Evolutionary conservation across 1,284 basidiomycete genomes (phyloP).

Genomic region (Papiliotrema fonsecae): DNA sequence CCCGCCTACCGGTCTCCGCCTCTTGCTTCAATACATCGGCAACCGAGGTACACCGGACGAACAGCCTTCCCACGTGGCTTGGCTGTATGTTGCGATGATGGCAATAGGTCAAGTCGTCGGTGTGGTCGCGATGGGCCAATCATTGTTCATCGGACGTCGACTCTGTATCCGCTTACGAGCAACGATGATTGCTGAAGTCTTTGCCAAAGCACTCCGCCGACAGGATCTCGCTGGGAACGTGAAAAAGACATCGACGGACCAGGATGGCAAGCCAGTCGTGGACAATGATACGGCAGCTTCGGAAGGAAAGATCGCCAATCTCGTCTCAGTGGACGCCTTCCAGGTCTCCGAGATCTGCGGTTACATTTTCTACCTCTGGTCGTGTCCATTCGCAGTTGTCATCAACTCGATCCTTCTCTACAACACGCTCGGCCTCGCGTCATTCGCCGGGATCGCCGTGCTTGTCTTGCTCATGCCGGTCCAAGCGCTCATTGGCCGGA

Average conservation of each 20-base stretch:
- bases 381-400: conserved; percentile 48
- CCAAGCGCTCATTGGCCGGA: conserved; percentile 44
- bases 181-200: conserved; percentile 54
- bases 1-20: conserved; percentile 52
- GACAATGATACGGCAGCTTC: conserved; percentile 36
- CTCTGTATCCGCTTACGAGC: conserved; percentile 49
- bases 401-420: conserved; percentile 51
- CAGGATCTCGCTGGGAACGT: conserved; percentile 48
- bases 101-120: conserved; percentile 49
- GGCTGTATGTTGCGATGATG: conserved; percentile 53
- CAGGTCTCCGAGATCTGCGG: conserved; percentile 44
- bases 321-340: conserved; percentile 55
- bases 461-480: conserved; percentile 48
- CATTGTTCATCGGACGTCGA: conserved; percentile 51
- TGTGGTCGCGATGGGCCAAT: conserved; percentile 47
- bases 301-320: conserved; percentile 54
- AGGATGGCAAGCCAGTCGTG: conserved; percentile 19
- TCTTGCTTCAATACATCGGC: conserved; percentile 51
- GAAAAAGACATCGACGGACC: conserved; percentile 21
- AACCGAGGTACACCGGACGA: conserved; percentile 31
- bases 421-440: conserved; percentile 46
- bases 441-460: conserved; percentile 49
- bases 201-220: conserved; percentile 54
- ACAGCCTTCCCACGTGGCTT: conserved; percentile 50
- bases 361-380: conserved; percentile 42